Percentiles rank a stretch among this genome's conserved stretches.
phyloP scores from a whole-genome alignment of 2,329 filamentous ascomycete genomes.

The Aspergillus brasiliensis region DNA sequence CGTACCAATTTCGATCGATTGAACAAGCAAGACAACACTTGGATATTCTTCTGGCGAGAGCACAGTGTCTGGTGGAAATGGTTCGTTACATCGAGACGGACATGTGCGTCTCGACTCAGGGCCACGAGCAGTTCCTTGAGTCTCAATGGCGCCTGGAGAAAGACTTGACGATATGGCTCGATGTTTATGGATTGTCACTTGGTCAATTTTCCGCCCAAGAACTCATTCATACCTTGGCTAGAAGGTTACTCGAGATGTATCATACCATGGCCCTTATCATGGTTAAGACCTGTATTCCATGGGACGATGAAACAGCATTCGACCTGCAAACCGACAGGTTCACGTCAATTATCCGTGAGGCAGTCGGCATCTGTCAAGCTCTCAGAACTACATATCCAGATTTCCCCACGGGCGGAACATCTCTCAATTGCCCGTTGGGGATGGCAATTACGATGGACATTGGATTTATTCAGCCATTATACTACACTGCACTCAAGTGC shows the following conservation, averaged over 20 bases:
- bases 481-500: conserved; percentile 37
- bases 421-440: background rate
- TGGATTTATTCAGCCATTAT: conserved; percentile 36
- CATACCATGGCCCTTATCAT: conserved; percentile 51
- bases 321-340: conserved; percentile 27
- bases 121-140: background rate
- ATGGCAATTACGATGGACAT: conserved; percentile 29
- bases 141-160: background rate
- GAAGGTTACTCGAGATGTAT: conserved; percentile 41
- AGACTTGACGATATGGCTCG: conserved; percentile 1
- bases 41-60: background rate
- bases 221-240: background rate
- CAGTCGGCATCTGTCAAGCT: conserved; percentile 1
- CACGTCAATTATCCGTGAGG: conserved; percentile 16
- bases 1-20: background rate
- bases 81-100: background rate
- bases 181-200: conserved; percentile 27
- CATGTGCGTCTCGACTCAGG: background rate
- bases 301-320: conserved; percentile 30
- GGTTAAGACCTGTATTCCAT: conserved; percentile 25
- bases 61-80: background rate
- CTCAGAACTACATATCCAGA: conserved; percentile 9
- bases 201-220: background rate
- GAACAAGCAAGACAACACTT: background rate
- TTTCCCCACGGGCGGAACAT: no score